Evolutionary conservation across 1,139 yeast species (phyloP).

Genomic region (Eremothecium cymbalariae): DNA sequence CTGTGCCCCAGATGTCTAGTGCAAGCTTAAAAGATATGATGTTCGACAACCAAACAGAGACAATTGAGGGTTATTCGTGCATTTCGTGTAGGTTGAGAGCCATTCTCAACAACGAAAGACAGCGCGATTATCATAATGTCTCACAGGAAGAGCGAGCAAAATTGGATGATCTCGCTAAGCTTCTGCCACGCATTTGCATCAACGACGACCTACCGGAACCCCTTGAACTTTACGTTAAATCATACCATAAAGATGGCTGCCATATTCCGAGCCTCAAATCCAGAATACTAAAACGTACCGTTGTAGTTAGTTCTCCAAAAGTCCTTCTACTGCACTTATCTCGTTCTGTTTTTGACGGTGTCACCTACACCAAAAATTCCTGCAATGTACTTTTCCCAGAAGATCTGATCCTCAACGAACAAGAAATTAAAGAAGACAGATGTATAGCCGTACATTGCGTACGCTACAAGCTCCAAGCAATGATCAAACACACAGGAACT

Average conservation of each 20-base stretch:
- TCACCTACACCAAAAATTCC: slow-evolving; percentile 62
- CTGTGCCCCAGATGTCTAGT: slow-evolving; percentile 57
- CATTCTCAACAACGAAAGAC: slow-evolving; percentile 34
- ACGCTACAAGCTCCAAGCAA: slow-evolving; percentile 56
- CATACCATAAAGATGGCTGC: slow-evolving; percentile 40
- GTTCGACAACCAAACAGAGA: slow-evolving; percentile 53
- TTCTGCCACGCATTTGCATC: slow-evolving; percentile 40
- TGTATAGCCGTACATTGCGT: slow-evolving; percentile 17
- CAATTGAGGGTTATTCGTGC: slow-evolving; percentile 77
- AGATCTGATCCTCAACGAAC: slow-evolving; percentile 40
- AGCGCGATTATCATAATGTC: slow-evolving; percentile 2
- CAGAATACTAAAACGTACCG: slow-evolving; percentile 57
- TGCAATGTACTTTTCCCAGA: slow-evolving; percentile 67
- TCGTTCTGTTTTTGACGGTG: slow-evolving; percentile 70
- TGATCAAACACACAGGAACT: slow-evolving; percentile 80
- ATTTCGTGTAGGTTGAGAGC: slow-evolving; percentile 52
- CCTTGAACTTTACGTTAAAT: slow-evolving; percentile 40
- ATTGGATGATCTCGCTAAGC: slow-evolving; percentile 29
- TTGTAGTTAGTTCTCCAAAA: slow-evolving; percentile 58
- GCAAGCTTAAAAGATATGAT: slow-evolving; percentile 47
- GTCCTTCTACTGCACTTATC: slow-evolving; percentile 72
- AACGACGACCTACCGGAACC: slow-evolving; percentile 51
- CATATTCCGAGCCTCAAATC: slow-evolving; percentile 46
- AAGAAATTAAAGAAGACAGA: slow-evolving; percentile 27
- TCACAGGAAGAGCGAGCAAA: slow-evolving; percentile 15